Percentiles rank a stretch among this genome's conserved stretches.
Conservation (phyloP, 768 basidiomycete genomes). For the Chalciporus sphaerocephalus region DNA sequence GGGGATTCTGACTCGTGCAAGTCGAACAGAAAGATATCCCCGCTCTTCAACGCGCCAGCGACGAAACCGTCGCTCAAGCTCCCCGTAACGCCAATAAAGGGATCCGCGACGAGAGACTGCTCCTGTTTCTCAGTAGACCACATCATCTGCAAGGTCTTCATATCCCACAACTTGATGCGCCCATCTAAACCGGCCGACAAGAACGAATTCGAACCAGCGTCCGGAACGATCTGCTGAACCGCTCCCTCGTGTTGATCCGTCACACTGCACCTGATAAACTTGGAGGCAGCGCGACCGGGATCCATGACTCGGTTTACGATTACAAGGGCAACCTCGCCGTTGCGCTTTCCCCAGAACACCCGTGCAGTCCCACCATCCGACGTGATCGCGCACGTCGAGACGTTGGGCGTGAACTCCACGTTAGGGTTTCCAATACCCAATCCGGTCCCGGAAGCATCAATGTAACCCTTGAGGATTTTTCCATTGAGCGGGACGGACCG, state of each 20-base stretch:
- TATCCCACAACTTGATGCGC: constrained; percentile 70
- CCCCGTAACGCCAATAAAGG: constrained; percentile 48
- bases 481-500: constrained; percentile 71
- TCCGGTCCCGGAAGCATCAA: constrained; percentile 59
- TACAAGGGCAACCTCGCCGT: constrained; percentile 64
- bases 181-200: constrained; percentile 62
- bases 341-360: constrained; percentile 68
- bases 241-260: constrained; percentile 60
- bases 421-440: constrained; percentile 71
- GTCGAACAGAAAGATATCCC: constrained; percentile 54
- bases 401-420: constrained; percentile 65
- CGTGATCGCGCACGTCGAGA: constrained; percentile 53
- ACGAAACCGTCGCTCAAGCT: constrained; percentile 42
- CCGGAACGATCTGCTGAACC: constrained; percentile 56
- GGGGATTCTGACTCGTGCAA: constrained; percentile 33
- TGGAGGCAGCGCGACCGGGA: constrained; percentile 39
- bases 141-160: constrained; percentile 46
- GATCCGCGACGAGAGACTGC: constrained; percentile 39
- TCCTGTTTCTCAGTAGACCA: constrained; percentile 54
- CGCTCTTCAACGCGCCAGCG: constrained; percentile 50
- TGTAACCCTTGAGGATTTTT: constrained; percentile 62
- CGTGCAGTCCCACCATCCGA: constrained; percentile 65
- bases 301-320: constrained; percentile 59
- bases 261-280: constrained; percentile 45
- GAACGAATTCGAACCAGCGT: constrained; percentile 33